Conservation (phyloP, 257 asterid species). For the Nicotiana attenuata region DNA sequence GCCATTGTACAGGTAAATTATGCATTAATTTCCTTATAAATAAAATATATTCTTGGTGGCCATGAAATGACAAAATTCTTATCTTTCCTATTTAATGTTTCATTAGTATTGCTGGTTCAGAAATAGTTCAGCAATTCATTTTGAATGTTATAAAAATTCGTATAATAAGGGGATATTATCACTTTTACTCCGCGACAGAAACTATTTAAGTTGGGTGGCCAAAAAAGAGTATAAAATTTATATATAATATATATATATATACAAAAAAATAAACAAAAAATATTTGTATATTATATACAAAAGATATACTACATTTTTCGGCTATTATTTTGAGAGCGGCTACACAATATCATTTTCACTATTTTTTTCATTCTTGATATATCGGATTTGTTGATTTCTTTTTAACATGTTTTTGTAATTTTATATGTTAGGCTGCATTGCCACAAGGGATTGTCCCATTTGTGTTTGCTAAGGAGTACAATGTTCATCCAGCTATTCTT, state of each 20-base stretch:
- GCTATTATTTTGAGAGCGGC: no score
- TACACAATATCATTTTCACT: no score
- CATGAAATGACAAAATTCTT: neutral
- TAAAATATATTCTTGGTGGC: neutral
- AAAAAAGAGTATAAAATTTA: no score
- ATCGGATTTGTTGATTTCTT: neutral
- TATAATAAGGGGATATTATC: neutral
- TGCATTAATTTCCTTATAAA: neutral
- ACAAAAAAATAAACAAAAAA: no score
- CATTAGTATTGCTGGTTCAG: neutral
- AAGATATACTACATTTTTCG: no score
- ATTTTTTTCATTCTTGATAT: neutral
- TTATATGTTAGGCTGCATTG: slow-evolving; percentile 68
- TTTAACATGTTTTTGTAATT: neutral
- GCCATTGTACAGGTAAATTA: slow-evolving; percentile 81
- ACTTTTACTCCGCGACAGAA: no score
- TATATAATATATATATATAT: no score
- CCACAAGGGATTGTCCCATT: slow-evolving; percentile 99
- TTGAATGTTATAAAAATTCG: neutral
- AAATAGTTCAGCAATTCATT: neutral
- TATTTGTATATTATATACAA: no score
- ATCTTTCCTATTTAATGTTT: neutral
- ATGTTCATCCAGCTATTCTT: slow-evolving; percentile 87
- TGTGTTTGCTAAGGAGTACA: slow-evolving; percentile 93
- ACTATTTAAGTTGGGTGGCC: no score